These are phyloP conservation scores for Phoenix roebelenii DNA, from an alignment of 176 grass and related monocot genomes.

Conservation along the genomic window DNA sequence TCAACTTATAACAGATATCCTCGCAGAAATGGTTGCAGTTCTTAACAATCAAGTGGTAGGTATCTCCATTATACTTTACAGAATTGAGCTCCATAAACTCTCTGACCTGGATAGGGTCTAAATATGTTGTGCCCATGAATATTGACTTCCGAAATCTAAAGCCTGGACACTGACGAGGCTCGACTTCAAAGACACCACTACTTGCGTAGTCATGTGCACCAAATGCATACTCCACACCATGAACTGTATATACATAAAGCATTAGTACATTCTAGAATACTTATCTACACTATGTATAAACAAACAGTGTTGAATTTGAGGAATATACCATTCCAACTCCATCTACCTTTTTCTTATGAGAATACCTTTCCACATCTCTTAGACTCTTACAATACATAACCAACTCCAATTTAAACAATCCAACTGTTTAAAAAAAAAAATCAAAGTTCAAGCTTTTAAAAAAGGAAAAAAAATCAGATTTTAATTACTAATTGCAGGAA, in stretches of 20 bases:
- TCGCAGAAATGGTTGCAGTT: slow-evolving; percentile 99
- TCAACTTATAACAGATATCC: slow-evolving; percentile 89
- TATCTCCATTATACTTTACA: slow-evolving; percentile 84
- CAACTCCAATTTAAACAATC: too few species aligned
- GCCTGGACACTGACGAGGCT: slow-evolving; percentile 77
- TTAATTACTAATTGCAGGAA: too few species aligned
- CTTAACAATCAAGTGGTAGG: slow-evolving; percentile 88
- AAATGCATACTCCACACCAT: slow-evolving; percentile 97
- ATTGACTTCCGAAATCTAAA: slow-evolving; percentile 94
- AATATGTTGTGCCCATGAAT: slow-evolving; percentile 68
- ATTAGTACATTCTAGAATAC: too few species aligned
- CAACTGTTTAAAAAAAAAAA: too few species aligned
- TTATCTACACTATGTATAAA: too few species aligned
- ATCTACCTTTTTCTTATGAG: too few species aligned
- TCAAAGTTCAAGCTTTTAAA: too few species aligned
- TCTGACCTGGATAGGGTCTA: slow-evolving; percentile 71
- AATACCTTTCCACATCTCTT: too few species aligned
- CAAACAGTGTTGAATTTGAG: too few species aligned
- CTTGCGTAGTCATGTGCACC: slow-evolving; percentile 94
- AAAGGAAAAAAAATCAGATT: too few species aligned
- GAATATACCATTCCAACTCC: too few species aligned
- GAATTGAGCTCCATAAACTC: slow-evolving; percentile 92
- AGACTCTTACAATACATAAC: too few species aligned
- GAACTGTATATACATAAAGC: slow-evolving; percentile 32
- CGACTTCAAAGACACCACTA: slow-evolving; percentile 91